These are phyloP conservation scores for Saccharomycopsis fibuligera DNA, from an alignment of 805 yeast species.

Conservation along the genomic window DNA sequence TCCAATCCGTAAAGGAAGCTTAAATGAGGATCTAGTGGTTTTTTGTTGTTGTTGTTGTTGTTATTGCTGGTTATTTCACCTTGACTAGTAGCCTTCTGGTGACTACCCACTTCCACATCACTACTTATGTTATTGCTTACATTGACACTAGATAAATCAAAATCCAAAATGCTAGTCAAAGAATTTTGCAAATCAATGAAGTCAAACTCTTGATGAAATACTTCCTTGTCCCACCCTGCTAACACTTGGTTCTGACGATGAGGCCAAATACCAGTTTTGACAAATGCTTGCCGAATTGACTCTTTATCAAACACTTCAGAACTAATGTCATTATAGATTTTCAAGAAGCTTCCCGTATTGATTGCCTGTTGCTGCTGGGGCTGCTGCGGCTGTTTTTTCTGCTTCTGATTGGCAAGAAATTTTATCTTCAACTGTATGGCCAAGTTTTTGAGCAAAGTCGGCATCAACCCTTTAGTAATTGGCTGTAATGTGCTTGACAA, in stretches of 20 bases:
- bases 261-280: slow-evolving; percentile 6
- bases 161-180: neutral
- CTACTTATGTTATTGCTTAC: neutral
- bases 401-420: too few relatives aligned
- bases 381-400: too few relatives aligned
- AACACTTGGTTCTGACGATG: neutral
- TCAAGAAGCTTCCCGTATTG: neutral
- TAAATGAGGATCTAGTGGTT: too few relatives aligned
- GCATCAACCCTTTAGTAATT: neutral
- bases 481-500: slow-evolving; percentile 5
- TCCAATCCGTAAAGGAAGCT: too few relatives aligned
- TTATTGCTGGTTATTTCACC: too few relatives aligned
- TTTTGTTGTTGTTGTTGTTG: too few relatives aligned
- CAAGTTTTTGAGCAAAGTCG: slow-evolving; percentile 3
- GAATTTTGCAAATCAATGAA: slow-evolving; percentile 2
- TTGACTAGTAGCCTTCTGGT: too few relatives aligned
- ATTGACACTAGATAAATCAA: neutral
- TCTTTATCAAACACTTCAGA: neutral
- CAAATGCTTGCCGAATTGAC: neutral
- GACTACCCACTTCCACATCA: too few relatives aligned
- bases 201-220: slow-evolving; percentile 1
- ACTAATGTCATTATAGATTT: slow-evolving; percentile 1
- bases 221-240: neutral
- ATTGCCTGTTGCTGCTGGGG: neutral
- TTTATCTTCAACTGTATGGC: too few relatives aligned